Conservation (phyloP, 2,329 filamentous ascomycete genomes). For the Elsinoe australis region DNA sequence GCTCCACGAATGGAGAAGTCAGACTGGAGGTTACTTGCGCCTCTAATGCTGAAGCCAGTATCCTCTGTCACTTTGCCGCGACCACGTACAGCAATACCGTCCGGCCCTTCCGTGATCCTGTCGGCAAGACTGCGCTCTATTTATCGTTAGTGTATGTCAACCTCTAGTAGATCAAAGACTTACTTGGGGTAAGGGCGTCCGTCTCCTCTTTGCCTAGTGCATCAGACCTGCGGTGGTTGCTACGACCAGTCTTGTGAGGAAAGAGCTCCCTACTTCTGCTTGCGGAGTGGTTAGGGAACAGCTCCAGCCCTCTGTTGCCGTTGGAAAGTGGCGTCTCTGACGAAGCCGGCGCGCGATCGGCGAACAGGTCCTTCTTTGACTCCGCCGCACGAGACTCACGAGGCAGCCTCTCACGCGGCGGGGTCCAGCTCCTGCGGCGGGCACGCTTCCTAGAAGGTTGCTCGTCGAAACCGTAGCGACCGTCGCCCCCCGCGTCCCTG, state of each 20-base stretch:
- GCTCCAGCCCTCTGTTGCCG: constrained; percentile 15
- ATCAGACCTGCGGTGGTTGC: constrained; percentile 39
- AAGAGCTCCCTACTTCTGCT: constrained; percentile 37
- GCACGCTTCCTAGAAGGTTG: constrained; percentile 39
- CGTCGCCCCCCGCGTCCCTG: constrained; percentile 43
- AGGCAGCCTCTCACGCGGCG: constrained; percentile 22
- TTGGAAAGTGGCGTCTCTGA: constrained; percentile 8
- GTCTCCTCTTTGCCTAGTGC: constrained; percentile 32
- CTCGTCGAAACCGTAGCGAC: constrained; percentile 43
- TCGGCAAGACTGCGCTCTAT: constrained; percentile 19
- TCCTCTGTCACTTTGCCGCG: constrained; percentile 13
- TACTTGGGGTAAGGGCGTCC: constrained; percentile 15
- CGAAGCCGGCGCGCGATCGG: neutral
- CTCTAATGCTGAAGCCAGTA: constrained; percentile 31
- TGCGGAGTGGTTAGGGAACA: constrained; percentile 21
- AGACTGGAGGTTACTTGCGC: constrained; percentile 21
- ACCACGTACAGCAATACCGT: constrained; percentile 15
- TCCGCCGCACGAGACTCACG: constrained; percentile 17
- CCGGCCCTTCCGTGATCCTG: constrained; percentile 20
- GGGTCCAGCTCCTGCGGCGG: constrained; percentile 38
- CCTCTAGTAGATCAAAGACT: constrained; percentile 19
- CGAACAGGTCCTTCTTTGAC: constrained; percentile 12
- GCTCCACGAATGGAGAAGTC: constrained; percentile 30
- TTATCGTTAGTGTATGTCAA: constrained; percentile 8
- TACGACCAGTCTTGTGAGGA: constrained; percentile 26